phyloP scores from a whole-genome alignment of 2,329 filamentous ascomycete genomes.

The Phialemoniopsis sp. region DNA sequence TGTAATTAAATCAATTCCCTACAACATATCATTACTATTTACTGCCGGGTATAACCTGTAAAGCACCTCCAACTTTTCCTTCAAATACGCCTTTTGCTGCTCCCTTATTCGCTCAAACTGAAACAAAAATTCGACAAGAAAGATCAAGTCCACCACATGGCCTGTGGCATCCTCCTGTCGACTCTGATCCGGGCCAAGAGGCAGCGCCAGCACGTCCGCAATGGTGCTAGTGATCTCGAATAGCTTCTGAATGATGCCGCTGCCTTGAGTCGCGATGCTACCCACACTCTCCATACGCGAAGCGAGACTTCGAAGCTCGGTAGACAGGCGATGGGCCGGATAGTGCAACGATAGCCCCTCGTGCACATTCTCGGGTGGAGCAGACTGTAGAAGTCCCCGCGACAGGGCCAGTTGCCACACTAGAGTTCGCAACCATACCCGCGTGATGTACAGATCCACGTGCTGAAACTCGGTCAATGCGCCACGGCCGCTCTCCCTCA shows the following conservation, averaged over 20 bases:
- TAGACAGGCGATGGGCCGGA: slow-evolving; percentile 29
- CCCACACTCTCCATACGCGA: slow-evolving; percentile 25
- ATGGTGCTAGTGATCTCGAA: slow-evolving; percentile 58
- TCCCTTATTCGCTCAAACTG: neutral
- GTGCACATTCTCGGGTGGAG: slow-evolving; percentile 23
- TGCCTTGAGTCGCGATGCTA: slow-evolving; percentile 50
- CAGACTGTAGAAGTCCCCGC: slow-evolving; percentile 28
- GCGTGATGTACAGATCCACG: slow-evolving; percentile 33
- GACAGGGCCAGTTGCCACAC: slow-evolving; percentile 37
- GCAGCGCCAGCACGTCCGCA: slow-evolving; percentile 50
- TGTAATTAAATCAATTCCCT: no score
- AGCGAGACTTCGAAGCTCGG: slow-evolving; percentile 31
- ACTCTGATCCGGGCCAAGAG: neutral
- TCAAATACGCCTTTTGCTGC: no score
- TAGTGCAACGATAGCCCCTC: slow-evolving; percentile 33
- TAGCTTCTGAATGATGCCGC: slow-evolving; percentile 52
- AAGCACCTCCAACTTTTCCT: no score
- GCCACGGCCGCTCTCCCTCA: slow-evolving; percentile 12
- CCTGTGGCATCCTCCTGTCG: neutral
- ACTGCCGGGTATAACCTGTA: no score
- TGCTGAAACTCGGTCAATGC: slow-evolving; percentile 31
- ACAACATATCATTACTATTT: no score
- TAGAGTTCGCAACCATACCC: slow-evolving; percentile 34
- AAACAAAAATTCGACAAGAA: slow-evolving; percentile 1
- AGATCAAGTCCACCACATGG: neutral